Evolutionary conservation across 805 yeast species (phyloP), one percentile per base, ranked within the genome.

Genomic region (Wickerhamomyces tratensis): DNA sequence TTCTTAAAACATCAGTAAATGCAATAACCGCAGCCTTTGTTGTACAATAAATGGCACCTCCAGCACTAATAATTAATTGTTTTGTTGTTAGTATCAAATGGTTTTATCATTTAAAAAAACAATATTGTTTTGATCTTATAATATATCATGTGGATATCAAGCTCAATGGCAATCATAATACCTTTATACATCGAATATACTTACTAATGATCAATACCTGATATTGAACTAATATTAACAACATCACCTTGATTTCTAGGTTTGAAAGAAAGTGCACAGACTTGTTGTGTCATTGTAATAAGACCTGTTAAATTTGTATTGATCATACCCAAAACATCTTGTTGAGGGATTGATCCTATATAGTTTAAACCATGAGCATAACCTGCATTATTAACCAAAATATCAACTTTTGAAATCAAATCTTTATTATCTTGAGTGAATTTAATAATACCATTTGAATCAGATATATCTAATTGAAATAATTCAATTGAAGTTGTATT

Each of bases 221-320:
- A 86, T 51, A 79, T 76, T 5, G 86, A 79, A 6, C 86, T 85
- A 45, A 80, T 55, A 53, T 79, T 79, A 43, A 80, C 78, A 47
- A 80, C 78, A 52, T 78, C 86, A 51, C 86, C 86, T 13, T 65
- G 52, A 56, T 82, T 76, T 49, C 79, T 77, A 42, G 68, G 67
- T 56, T 80, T 78, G 72, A 87, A 74, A 41, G 72, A 72, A 33
- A 79, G 79, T 8, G 35, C 30, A 38, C 87, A 62, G 30, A 86
- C 72, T 8, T 78, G 74, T 58, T 88, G 94, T 9, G 95, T 86
- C 49, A 86, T 63, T 30, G 82, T 74, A 45, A 87, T 82, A 59
- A 87, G 68, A 3, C 94, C 95, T 46, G 84, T 62, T 5, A 87
- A 94, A 57, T 87, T 87, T 46, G 95, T 86, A 54, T 80, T 72